Evolutionary conservation across 2,329 filamentous ascomycete genomes (phyloP).

Genomic region (Nigrograna mackinnonii): DNA sequence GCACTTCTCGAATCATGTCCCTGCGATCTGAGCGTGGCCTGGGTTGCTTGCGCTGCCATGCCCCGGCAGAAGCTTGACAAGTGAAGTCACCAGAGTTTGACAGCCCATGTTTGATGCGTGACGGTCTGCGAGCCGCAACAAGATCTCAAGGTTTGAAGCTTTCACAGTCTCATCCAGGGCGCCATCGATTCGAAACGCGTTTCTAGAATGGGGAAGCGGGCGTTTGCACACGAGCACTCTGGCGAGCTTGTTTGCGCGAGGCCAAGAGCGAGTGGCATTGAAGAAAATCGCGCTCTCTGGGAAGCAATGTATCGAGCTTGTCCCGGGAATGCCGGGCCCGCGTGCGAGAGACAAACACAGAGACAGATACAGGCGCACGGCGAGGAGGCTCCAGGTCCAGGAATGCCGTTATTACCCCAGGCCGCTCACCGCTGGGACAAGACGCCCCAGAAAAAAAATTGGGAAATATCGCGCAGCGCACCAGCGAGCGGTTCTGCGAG

Average conservation of each 20-base stretch:
- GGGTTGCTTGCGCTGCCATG: too few relatives aligned
- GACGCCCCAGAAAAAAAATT: too few relatives aligned
- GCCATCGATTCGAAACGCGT: constrained; percentile 18
- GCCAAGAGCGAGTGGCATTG: constrained; percentile 1
- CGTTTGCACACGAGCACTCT: too few relatives aligned
- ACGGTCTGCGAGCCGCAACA: constrained; percentile 9
- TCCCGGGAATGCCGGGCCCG: constrained; percentile 9
- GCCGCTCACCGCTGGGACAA: constrained; percentile 4
- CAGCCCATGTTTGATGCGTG: constrained; percentile 3
- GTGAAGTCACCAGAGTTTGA: too few relatives aligned
- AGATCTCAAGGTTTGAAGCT: constrained; percentile 18
- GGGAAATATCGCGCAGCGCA: constrained; percentile 16
- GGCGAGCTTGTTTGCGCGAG: constrained; percentile 8
- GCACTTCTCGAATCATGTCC: constrained; percentile 9
- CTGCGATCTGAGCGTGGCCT: too few relatives aligned
- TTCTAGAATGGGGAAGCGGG: constrained; percentile 7
- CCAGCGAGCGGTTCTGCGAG: constrained; percentile 5
- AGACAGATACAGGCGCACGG: too few relatives aligned
- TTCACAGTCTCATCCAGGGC: too few relatives aligned
- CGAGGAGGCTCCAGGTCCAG: constrained; percentile 7
- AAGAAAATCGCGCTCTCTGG: constrained; percentile 18
- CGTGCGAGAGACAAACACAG: too few relatives aligned
- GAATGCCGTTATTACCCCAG: constrained; percentile 9
- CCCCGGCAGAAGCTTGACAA: too few relatives aligned
- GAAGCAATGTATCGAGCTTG: constrained; percentile 8